Percentiles rank a stretch among this genome's conserved stretches.
These are phyloP conservation scores for Ustilago xerochloae DNA, from an alignment of 1,284 basidiomycete species.

Conservation along the genomic window DNA sequence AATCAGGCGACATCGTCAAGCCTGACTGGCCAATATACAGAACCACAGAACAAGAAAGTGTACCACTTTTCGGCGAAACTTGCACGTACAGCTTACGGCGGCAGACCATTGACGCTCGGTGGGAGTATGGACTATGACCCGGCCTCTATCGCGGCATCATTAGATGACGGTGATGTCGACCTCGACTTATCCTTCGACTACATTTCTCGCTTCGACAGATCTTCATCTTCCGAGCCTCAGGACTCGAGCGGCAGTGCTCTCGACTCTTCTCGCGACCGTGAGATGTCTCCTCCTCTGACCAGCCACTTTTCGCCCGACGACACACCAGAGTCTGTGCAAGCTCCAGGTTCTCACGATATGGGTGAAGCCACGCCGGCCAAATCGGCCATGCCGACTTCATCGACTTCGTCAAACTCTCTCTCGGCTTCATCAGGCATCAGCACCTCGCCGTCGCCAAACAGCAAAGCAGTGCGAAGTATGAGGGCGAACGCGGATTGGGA, in stretches of 20 bases:
- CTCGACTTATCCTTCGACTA: slow-evolving; percentile 59
- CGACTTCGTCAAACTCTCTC: background rate
- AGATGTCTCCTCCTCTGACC: background rate
- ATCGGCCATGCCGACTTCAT: background rate
- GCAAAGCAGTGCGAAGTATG: slow-evolving; percentile 45
- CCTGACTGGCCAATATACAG: background rate
- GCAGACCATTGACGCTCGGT: slow-evolving; percentile 15
- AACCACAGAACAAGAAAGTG: slow-evolving; percentile 13
- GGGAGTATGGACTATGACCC: slow-evolving; percentile 7
- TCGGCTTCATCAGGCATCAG: background rate
- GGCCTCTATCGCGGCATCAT: slow-evolving; percentile 5
- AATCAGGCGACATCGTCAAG: background rate
- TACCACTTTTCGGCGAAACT: slow-evolving; percentile 45
- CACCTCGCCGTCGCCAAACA: slow-evolving; percentile 25
- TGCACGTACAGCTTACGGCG: slow-evolving; percentile 28
- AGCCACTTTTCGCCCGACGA: slow-evolving; percentile 33
- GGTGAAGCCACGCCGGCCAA: slow-evolving; percentile 2
- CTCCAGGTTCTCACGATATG: background rate
- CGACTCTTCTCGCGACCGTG: slow-evolving; percentile 19
- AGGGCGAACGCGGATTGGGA: slow-evolving; percentile 42
- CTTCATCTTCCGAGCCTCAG: slow-evolving; percentile 22
- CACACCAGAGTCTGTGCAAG: slow-evolving; percentile 17
- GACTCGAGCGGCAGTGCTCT: slow-evolving; percentile 28
- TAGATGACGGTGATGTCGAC: slow-evolving; percentile 43
- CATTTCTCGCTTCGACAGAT: slow-evolving; percentile 43